phyloP scores from a whole-genome alignment of 345 rosid genomes.

The Eucalyptus cloeziana region DNA sequence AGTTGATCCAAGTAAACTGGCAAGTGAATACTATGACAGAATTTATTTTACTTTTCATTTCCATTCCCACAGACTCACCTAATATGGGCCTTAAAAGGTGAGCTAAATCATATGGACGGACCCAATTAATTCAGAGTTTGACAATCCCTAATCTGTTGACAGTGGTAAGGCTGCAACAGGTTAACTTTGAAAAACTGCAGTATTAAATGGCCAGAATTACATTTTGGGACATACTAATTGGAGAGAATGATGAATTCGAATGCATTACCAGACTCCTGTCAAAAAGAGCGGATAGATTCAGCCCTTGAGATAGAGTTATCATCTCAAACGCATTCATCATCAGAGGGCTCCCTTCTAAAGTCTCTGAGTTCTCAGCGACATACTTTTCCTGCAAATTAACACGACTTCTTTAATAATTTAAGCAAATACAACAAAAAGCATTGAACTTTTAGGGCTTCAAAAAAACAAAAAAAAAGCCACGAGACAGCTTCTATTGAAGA shows the following conservation, averaged over 20 bases:
- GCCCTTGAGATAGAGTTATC: conserved; percentile 93
- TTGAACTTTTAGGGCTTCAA: not conserved
- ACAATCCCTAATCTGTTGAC: not conserved
- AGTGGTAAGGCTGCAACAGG: not conserved
- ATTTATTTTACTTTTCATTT: not conserved
- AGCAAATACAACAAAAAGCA: not conserved
- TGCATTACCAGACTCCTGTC: conserved; percentile 68
- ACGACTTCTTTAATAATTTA: not conserved
- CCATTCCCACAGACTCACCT: not conserved
- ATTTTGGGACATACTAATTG: not conserved
- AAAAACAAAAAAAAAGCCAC: not conserved
- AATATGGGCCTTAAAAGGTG: not conserved
- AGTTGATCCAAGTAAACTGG: not conserved
- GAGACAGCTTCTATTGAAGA: not conserved
- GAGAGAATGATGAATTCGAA: not conserved
- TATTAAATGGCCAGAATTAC: not conserved
- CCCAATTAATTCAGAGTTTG: not conserved
- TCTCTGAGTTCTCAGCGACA: conserved; percentile 44
- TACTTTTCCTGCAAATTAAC: conserved; percentile 45
- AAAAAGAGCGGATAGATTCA: conserved; percentile 84
- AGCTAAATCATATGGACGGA: not conserved
- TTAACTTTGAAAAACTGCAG: not conserved
- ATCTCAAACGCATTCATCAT: conserved; percentile 97
- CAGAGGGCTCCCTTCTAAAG: conserved; percentile 43
- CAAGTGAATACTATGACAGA: not conserved